Conservation (phyloP, 306 rosid genomes). For the Sophora flavescens region DNA sequence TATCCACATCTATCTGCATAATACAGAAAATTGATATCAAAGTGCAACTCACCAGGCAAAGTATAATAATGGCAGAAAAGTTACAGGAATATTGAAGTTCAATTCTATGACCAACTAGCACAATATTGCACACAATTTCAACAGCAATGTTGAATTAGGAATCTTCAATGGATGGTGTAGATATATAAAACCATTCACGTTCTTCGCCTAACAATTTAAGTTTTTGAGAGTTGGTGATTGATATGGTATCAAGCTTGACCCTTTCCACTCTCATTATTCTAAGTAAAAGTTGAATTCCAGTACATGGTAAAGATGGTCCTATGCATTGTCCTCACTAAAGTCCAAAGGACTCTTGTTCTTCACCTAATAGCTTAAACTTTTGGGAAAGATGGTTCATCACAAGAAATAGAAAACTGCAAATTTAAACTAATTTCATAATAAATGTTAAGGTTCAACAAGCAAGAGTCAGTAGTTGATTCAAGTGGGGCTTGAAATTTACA, state of each 20-base stretch:
- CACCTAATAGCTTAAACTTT: too few species aligned
- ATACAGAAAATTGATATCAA: slow-evolving; percentile 25
- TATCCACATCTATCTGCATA: slow-evolving; percentile 94
- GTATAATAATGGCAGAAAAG: background rate
- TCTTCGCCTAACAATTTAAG: background rate
- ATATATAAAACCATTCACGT: background rate
- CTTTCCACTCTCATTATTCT: too few species aligned
- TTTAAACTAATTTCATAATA: background rate
- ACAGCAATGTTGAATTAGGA: background rate
- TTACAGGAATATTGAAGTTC: slow-evolving; percentile 1
- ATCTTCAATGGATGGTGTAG: background rate
- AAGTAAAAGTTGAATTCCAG: too few species aligned
- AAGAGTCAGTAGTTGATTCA: background rate
- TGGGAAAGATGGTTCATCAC: too few species aligned
- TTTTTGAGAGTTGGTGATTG: background rate
- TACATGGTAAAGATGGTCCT: background rate
- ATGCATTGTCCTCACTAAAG: too few species aligned
- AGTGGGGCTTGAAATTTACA: slow-evolving; percentile 6
- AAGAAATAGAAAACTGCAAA: background rate
- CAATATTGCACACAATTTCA: slow-evolving; percentile 5
- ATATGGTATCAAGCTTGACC: background rate
- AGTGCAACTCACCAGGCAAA: background rate
- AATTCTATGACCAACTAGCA: slow-evolving; percentile 22
- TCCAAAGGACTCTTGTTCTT: too few species aligned
- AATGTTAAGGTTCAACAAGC: slow-evolving; percentile 1